Percentiles rank a stretch among this genome's conserved stretches.
phyloP scores from a whole-genome alignment of 140 eudicot species.

The Oenanthe javanica region DNA sequence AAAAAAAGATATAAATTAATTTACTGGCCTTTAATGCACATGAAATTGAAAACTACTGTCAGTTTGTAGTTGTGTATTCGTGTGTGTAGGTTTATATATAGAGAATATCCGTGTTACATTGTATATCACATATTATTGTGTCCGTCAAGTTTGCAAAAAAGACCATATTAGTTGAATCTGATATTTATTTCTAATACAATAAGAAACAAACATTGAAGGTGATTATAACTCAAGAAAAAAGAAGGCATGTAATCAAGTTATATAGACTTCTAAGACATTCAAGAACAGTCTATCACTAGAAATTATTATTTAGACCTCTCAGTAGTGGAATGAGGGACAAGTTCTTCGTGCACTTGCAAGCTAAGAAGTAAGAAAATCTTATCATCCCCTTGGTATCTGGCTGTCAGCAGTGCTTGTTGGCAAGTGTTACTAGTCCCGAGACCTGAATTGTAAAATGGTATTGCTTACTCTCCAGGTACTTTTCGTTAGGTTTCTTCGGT shows the following conservation, averaged over 20 bases:
- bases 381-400: conserved; percentile 20
- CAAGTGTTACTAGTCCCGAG: conserved; percentile 16
- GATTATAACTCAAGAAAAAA: background rate
- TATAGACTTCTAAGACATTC: conserved; percentile 6
- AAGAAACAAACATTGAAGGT: background rate
- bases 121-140: background rate
- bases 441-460: background rate
- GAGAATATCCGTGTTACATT: background rate
- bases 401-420: conserved; percentile 25
- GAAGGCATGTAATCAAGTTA: background rate
- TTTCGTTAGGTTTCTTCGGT: conserved; percentile 16
- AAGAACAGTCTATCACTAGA: conserved; percentile 3
- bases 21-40: background rate
- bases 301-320: conserved; percentile 11
- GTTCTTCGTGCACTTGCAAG: conserved; percentile 49
- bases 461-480: conserved; percentile 25
- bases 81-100: background rate
- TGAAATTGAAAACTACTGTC: background rate
- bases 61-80: too few species aligned
- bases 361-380: conserved; percentile 31
- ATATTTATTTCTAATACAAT: too few species aligned
- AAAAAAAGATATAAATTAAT: too few species aligned
- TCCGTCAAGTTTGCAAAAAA: background rate
- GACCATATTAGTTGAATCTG: background rate
- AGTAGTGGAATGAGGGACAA: conserved; percentile 28